Conservation (phyloP, 225 moss, liverwort and hornwort species). For the Bryum argenteum region DNA sequence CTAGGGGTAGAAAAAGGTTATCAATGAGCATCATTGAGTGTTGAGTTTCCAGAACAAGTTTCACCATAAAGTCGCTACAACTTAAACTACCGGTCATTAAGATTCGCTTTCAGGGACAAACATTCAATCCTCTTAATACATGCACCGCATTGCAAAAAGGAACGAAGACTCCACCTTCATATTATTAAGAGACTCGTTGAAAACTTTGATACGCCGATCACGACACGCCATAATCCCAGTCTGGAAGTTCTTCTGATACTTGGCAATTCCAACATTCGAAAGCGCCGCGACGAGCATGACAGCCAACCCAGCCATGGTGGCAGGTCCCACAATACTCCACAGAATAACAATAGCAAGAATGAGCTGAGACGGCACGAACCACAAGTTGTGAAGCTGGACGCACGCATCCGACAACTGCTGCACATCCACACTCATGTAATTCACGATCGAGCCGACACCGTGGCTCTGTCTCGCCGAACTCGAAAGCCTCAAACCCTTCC, state of each 20-base stretch:
- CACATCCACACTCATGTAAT: constrained; percentile 93
- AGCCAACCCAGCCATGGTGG: constrained; percentile 63
- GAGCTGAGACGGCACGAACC: constrained; percentile 76
- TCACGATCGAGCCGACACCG: constrained; percentile 87
- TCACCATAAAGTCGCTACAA: no score
- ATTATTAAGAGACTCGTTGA: constrained; percentile 76
- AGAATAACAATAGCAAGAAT: constrained; percentile 55
- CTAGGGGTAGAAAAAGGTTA: no score
- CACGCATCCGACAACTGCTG: constrained; percentile 70
- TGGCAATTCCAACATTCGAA: constrained; percentile 38
- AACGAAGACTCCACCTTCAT: constrained; percentile 64
- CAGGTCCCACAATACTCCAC: constrained; percentile 48
- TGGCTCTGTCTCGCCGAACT: constrained; percentile 79
- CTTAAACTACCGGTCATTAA: no score
- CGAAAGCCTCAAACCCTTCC: constrained; percentile 86
- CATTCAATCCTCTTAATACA: no score
- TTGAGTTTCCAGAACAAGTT: no score
- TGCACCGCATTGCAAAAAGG: not conserved
- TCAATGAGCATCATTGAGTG: no score
- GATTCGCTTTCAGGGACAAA: no score
- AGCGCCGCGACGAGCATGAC: constrained; percentile 41
- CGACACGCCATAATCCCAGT: constrained; percentile 60
- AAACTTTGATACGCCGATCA: constrained; percentile 70
- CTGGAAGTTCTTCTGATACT: constrained; percentile 48
- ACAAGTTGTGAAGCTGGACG: constrained; percentile 77